Evolutionary conservation across 805 yeast genomes (phyloP).

Genomic region (Candida argentea): DNA sequence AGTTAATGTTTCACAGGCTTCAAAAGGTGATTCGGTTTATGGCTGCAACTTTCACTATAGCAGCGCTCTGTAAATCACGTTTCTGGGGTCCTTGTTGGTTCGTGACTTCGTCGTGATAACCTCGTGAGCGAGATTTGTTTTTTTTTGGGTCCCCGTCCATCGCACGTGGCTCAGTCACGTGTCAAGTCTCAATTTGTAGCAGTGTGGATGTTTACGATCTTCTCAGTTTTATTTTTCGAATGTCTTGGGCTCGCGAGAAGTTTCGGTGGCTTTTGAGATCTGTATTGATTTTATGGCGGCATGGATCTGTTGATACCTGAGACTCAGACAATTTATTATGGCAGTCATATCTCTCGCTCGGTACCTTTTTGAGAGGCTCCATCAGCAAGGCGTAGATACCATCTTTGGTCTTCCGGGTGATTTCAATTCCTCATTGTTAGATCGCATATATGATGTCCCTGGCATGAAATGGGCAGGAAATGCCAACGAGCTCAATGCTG

Average conservation of each 20-base stretch:
- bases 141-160: no score
- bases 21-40: no score
- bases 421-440: constrained; percentile 63
- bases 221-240: not conserved
- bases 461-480: constrained; percentile 85
- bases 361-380: constrained; percentile 69
- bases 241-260: not conserved
- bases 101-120: no score
- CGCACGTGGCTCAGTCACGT: no score
- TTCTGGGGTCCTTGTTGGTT: no score
- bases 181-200: no score
- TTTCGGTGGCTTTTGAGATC: not conserved
- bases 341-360: constrained; percentile 57
- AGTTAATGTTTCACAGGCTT: no score
- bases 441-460: constrained; percentile 61
- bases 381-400: constrained; percentile 60
- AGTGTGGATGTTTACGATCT: no score
- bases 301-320: not conserved
- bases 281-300: no score
- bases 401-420: constrained; percentile 79
- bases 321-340: constrained; percentile 10
- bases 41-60: no score
- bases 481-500: constrained; percentile 83
- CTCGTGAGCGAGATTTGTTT: no score
- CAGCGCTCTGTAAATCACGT: no score